Conservation (phyloP, 228 moss, liverwort and hornwort genomes). For the Sphagnum fallax region DNA sequence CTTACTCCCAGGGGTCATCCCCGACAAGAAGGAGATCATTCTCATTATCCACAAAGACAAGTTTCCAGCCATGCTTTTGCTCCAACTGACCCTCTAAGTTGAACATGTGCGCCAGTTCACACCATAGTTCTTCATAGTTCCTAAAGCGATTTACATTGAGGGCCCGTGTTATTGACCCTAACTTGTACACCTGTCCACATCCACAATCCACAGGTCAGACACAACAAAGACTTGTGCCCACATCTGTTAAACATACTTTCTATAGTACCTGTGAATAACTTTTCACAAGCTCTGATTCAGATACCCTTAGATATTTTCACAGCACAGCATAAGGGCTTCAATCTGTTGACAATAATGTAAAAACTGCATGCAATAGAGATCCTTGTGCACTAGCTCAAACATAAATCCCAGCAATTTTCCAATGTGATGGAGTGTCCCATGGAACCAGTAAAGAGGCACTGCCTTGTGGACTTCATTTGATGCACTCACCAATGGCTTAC, state of each 20-base stretch:
- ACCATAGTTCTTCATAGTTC: conserved; percentile 38
- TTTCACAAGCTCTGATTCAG: not conserved
- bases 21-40: conserved; percentile 44
- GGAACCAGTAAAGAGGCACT: not conserved
- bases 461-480: not conserved
- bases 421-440: no score
- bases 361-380: not conserved
- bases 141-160: conserved; percentile 47
- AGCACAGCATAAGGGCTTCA: not conserved
- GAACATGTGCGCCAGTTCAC: conserved; percentile 48
- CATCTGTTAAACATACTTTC: not conserved
- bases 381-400: not conserved
- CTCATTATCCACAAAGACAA: conserved; percentile 51
- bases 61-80: conserved; percentile 44
- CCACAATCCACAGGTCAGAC: not conserved
- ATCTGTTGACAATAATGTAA: not conserved
- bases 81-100: conserved; percentile 53
- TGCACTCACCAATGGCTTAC: not conserved
- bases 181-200: conserved; percentile 34
- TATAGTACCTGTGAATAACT: not conserved
- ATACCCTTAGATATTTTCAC: no score
- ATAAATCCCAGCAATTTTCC: not conserved
- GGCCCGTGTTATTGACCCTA: conserved; percentile 44
- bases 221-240: not conserved
- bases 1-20: conserved; percentile 59